Percentiles rank a stretch among this genome's conserved stretches.
phyloP scores from a whole-genome alignment of 2,329 filamentous ascomycete species.

The Exophiala dermatitidis region DNA sequence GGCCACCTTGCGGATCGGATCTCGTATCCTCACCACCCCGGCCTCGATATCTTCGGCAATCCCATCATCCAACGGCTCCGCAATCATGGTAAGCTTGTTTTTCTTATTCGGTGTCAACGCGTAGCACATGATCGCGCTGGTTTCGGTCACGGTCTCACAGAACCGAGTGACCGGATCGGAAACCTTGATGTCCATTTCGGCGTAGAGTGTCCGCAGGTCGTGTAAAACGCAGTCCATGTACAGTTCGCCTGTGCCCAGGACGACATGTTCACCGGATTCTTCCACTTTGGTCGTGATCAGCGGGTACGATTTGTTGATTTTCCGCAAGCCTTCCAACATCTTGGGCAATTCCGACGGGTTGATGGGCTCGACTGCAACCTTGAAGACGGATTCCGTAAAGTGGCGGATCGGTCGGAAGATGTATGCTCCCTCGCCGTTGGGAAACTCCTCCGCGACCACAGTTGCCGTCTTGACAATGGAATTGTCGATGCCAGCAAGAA shows the following conservation, averaged over 20 bases:
- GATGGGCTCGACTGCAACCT: constrained; percentile 94
- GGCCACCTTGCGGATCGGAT: constrained; percentile 85
- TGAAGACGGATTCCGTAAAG: constrained; percentile 95
- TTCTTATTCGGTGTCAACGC: constrained; percentile 98
- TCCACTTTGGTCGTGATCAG: constrained; percentile 95
- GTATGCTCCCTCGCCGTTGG: constrained; percentile 84
- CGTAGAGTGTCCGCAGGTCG: constrained; percentile 85
- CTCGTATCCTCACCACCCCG: constrained; percentile 82
- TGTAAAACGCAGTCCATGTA: constrained; percentile 99
- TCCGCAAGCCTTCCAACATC: constrained; percentile 93
- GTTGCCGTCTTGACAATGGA: constrained; percentile 98
- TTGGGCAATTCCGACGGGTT: constrained; percentile 97
- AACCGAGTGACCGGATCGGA: constrained; percentile 96
- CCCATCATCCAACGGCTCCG: constrained; percentile 88
- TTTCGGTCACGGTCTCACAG: constrained; percentile 96
- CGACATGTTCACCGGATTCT: constrained; percentile 91
- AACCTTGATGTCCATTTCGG: constrained; percentile 98
- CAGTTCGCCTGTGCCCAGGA: constrained; percentile 92
- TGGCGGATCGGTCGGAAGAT: constrained; percentile 91
- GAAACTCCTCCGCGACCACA: constrained; percentile 69
- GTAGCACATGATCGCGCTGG: constrained; percentile 95
- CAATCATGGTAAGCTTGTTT: constrained; percentile 98
- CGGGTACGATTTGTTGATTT: constrained; percentile 97
- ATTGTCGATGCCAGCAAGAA: constrained; percentile 91
- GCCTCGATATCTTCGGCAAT: constrained; percentile 92